Base-by-base conservation (phyloP, 768 basidiomycete species). In the Suillus fuscotomentosus region DNA sequence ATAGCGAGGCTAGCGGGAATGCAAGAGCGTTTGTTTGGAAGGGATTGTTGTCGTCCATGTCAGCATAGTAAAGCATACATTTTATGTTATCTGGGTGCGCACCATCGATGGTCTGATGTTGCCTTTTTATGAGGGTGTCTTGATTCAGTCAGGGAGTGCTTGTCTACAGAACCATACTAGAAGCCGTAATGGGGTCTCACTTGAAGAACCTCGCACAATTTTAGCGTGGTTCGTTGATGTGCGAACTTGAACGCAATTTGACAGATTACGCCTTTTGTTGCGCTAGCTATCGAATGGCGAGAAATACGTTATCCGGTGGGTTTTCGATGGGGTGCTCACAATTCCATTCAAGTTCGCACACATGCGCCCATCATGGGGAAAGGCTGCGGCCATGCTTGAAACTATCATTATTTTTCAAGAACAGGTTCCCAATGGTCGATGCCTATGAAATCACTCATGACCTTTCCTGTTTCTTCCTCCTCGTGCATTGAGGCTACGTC, bases 11-110 rank as follows among this genome's bases (percentile, higher is more conserved):
- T 8, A 83, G 82, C 61, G 94, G 94, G 50, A 95, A 95, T 74
- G 82, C 93, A 14, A 81, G 89, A 65, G 87, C 90, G 63, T 93
- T 96, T 69, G 89, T 92, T 47, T 86, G 85, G 83, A 85, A 84
- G 59, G 89, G 88, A 2, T 69, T 91, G 59, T 71, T 87, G 70
- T 62, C 70, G 61, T 71, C 76, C 53, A 51, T 76, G 60, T 68
- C 72, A 63, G 63, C 45, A 22, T 75, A 67, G 22, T 61, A 24
- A 24, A 41, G 14, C 24, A 39, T 2, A 38, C 14, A 8, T 42
- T 42, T 24, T 27, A 42, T 42, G 41, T 27, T 6, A 27, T 42
- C 10, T 41, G 39, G 24, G 57, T 41, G 39, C 22, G 38, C 57
- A 17, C 39, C 17, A 4, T 39, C 6, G 15, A 57, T 24, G 22